Evolutionary conservation across 805 yeast species (phyloP), one percentile per base, ranked within the genome.

Genomic region (Yamadazyma sp.): DNA sequence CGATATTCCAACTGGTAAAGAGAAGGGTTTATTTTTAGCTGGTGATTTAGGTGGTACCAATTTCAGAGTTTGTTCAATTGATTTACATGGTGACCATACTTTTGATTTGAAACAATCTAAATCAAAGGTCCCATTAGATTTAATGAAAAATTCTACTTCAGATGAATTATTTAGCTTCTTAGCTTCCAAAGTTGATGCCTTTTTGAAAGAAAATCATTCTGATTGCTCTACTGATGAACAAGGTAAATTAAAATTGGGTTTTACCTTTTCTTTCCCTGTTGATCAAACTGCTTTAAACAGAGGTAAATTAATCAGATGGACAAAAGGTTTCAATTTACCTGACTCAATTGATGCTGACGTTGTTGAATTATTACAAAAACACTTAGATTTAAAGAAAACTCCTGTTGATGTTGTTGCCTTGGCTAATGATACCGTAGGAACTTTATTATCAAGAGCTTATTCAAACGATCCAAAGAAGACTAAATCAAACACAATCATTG

Each of bases 11-110:
- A 75, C 73, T 27, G 98, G 98, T 28, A 70, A 75, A 31, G 98
- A 91, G 57, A 70, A 68, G 36, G 98, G 98, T 29, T 69, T 85
- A 25, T 78, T 73, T 43, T 65, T 91, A 41, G 98, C 98, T 36
- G 95, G 93, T 4, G 98, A 91, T 55, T 70, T 91, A 35, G 98
- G 98, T 43, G 98, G 98, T 33, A 89, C 98, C 39, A 89, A 93
- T 59, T 87, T 91, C 64, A 74, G 98, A 52, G 96, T 93, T 17
- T 88, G 97, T 56, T 87, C 96, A 2, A 89, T 91, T 20, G 58
- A 71, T 23, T 70, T 91, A 49, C 68, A 73, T 32, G 94, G 94
- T 35, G 80, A 80, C 52, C 86, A 85, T 47, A 80, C 91, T n/a
- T 88, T 82, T 58, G 69, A 73, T 16, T 62, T 89, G 41, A 76